Percentiles rank a stretch among this genome's conserved stretches.
Conservation (phyloP, 75 land plant species). For the Picea glauca region DNA sequence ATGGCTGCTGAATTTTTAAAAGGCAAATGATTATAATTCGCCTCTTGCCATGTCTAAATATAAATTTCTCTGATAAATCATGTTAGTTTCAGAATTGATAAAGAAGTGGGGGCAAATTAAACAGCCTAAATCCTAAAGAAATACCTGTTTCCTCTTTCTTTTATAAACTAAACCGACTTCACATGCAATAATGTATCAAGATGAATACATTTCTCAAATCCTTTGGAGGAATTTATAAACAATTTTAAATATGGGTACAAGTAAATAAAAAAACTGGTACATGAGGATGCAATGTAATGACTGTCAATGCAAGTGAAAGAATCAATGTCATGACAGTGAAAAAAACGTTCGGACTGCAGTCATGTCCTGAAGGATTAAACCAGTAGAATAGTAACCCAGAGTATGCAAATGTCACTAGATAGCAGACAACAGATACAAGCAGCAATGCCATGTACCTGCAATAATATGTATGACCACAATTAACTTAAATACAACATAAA, state of each 20-base stretch:
- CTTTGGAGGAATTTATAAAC: background rate
- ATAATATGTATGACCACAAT: constrained; percentile 1
- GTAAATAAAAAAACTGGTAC: background rate
- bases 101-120: background rate
- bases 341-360: constrained; percentile 85
- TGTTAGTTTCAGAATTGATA: background rate
- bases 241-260: background rate
- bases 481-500: background rate
- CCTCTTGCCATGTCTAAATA: background rate
- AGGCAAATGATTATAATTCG: background rate
- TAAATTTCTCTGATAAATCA: background rate
- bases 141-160: background rate
- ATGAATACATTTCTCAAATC: background rate
- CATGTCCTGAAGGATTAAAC: constrained; percentile 90
- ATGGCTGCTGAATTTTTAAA: background rate
- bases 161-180: background rate
- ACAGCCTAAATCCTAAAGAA: too few species aligned
- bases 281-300: too few species aligned
- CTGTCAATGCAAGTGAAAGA: constrained; percentile 61
- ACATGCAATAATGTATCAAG: too few species aligned
- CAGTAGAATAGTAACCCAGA: constrained; percentile 73
- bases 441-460: constrained; percentile 64
- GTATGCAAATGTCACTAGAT: constrained; percentile 56
- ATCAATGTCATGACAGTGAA: constrained; percentile 83
- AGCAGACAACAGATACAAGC: constrained; percentile 54